Conservation (phyloP, 129 eudicot genomes). For the Tanacetum coccineum region DNA sequence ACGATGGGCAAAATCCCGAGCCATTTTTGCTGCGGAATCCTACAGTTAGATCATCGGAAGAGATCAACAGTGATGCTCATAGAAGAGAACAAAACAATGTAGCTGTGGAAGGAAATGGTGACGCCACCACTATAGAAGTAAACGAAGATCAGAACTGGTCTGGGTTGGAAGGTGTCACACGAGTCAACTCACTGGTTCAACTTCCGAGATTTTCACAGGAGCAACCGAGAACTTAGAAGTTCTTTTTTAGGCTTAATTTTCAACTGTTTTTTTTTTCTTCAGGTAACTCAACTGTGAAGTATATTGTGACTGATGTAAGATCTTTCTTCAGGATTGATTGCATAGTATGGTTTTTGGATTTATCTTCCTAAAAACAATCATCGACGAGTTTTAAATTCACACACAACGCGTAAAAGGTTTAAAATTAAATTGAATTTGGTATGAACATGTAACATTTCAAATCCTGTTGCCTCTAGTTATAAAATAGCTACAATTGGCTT, state of each 20-base stretch:
- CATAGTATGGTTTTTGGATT: slow-evolving; percentile 5
- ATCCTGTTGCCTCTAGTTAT: no score
- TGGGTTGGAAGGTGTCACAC: slow-evolving; percentile 95
- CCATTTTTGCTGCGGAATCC: slow-evolving; percentile 63
- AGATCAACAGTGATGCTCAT: slow-evolving; percentile 28
- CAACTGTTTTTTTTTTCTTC: background rate
- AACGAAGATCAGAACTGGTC: slow-evolving; percentile 78
- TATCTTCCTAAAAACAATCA: background rate
- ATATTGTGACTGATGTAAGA: slow-evolving; percentile 16
- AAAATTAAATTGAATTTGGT: background rate
- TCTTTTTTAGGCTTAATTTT: no score
- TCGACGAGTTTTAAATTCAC: slow-evolving; percentile 1
- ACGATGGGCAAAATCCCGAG: slow-evolving; percentile 74
- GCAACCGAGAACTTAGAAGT: slow-evolving; percentile 38
- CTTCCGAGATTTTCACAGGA: slow-evolving; percentile 95
- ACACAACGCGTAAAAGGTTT: background rate
- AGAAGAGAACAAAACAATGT: slow-evolving; percentile 32
- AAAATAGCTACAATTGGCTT: no score
- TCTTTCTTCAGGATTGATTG: slow-evolving; percentile 6
- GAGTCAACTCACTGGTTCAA: slow-evolving; percentile 95
- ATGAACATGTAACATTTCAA: no score
- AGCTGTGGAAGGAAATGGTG: slow-evolving; percentile 38
- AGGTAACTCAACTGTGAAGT: slow-evolving; percentile 1
- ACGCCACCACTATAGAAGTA: slow-evolving; percentile 20
- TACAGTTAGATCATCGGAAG: slow-evolving; percentile 78